Conservation (phyloP, 108 stramenopile species). For the Skeletonema tropicum region DNA sequence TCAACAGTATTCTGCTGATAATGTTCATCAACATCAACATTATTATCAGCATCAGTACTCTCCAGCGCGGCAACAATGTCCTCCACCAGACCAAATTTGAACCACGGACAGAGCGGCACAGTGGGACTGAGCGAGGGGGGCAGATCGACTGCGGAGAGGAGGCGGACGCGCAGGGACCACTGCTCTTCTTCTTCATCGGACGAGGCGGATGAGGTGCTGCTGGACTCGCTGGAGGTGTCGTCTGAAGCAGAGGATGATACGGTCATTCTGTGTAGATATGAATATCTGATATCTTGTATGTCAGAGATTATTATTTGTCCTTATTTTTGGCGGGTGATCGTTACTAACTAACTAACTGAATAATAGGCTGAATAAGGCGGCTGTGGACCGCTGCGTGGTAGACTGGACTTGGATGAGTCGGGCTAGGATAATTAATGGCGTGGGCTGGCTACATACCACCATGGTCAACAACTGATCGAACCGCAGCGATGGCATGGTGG, state of each 20-base stretch:
- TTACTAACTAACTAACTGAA: too few relatives aligned
- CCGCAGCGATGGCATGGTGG: too few relatives aligned
- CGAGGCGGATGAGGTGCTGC: neutral
- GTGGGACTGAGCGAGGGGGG: constrained; percentile 67
- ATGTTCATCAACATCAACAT: neutral
- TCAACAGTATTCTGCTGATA: too few relatives aligned
- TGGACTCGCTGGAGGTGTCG: neutral
- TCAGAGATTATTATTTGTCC: too few relatives aligned
- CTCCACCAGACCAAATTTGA: constrained; percentile 70
- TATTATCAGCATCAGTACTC: neutral
- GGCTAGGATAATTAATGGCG: too few relatives aligned
- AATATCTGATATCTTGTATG: neutral
- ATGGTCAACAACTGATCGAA: too few relatives aligned
- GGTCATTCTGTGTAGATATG: too few relatives aligned
- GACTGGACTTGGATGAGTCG: too few relatives aligned
- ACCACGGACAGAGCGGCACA: constrained; percentile 75
- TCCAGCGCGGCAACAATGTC: constrained; percentile 14
- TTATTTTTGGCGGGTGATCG: too few relatives aligned
- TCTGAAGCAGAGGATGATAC: neutral
- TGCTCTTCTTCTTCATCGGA: constrained; percentile 19
- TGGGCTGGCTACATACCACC: too few relatives aligned
- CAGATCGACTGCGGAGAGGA: constrained; percentile 75
- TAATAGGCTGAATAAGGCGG: too few relatives aligned
- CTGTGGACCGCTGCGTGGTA: too few relatives aligned
- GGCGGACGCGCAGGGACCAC: constrained; percentile 67